Evolutionary conservation across 257 asterid species (phyloP).

Genomic region (Thymus quinquecostatus): DNA sequence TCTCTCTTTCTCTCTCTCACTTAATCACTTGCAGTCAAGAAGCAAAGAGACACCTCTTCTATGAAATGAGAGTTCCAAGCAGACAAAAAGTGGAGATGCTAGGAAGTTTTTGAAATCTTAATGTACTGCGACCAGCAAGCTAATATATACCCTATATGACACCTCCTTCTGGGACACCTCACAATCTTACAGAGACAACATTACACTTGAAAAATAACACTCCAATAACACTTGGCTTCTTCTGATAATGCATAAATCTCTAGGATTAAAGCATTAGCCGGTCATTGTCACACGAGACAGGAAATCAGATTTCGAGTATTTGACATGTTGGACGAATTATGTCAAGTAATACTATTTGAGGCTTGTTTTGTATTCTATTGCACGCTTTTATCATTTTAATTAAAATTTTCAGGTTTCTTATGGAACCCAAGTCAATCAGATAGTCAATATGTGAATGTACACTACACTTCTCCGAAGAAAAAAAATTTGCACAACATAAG

Average conservation of each 20-base stretch:
- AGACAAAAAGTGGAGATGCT: not conserved
- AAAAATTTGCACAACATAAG: no score
- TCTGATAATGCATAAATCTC: slow-evolving; percentile 7
- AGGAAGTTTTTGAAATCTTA: not conserved
- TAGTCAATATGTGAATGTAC: no score
- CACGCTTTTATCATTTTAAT: no score
- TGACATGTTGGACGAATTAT: no score
- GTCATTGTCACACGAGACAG: no score
- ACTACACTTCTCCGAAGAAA: no score
- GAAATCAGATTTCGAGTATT: no score
- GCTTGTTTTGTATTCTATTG: no score
- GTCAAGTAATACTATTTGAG: no score
- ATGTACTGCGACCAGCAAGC: not conserved
- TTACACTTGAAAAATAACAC: not conserved
- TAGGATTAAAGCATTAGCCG: not conserved
- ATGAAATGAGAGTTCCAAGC: not conserved
- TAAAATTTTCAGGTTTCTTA: no score
- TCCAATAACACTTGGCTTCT: not conserved
- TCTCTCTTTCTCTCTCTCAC: not conserved
- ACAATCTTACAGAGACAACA: not conserved
- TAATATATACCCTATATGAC: not conserved
- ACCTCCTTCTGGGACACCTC: no score
- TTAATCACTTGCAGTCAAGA: not conserved
- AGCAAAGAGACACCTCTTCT: not conserved
- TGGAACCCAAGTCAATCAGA: no score